Percentiles rank a stretch among this genome's conserved stretches.
phyloP scores from a whole-genome alignment of 148 eudicot genomes.

The Euryodendron excelsum region DNA sequence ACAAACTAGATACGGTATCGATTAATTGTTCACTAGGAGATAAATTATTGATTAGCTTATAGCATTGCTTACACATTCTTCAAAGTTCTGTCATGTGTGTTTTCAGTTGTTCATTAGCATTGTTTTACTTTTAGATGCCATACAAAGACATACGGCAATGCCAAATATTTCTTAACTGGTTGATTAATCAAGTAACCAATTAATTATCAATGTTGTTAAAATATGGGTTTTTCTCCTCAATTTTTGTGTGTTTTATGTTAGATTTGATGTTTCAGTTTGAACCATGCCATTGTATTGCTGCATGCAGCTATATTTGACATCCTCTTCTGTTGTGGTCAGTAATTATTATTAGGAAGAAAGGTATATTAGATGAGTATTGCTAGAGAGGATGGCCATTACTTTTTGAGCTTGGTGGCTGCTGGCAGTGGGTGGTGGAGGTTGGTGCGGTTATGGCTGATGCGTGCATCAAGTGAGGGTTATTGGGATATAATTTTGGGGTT shows the following conservation, averaged over 20 bases:
- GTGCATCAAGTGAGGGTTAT: no score
- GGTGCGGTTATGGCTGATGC: no score
- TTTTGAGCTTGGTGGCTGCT: no score
- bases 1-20: constrained; percentile 94
- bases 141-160: neutral
- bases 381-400: no score
- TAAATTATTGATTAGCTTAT: neutral
- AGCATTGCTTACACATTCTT: neutral
- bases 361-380: no score
- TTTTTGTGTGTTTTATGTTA: neutral
- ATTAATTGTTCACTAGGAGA: neutral
- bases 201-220: neutral
- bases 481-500: no score
- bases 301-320: no score
- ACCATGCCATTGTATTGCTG: no score
- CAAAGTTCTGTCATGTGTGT: neutral
- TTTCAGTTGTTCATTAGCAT: neutral
- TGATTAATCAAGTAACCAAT: neutral
- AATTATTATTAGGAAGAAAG: no score
- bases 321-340: neutral
- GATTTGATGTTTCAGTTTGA: neutral
- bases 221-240: neutral
- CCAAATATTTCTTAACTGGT: neutral
- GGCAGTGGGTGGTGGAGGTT: no score
- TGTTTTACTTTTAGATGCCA: neutral